These are phyloP conservation scores for Astragalus glycyphyllos DNA, from an alignment of 306 rosid genomes.

Conservation along the genomic window DNA sequence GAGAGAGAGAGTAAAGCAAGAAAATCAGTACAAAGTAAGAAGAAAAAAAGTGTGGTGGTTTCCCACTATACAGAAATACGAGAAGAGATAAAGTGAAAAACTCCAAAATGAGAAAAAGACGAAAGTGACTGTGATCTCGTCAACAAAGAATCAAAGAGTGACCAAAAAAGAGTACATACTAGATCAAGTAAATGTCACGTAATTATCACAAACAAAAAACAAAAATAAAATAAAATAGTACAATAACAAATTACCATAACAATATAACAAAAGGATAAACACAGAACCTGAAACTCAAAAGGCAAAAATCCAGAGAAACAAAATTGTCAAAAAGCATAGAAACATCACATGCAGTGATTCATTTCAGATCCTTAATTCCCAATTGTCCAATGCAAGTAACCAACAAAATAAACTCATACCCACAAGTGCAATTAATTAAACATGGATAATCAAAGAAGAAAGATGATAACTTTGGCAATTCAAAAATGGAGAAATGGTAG, in stretches of 20 bases:
- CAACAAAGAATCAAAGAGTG: conserved; percentile 57
- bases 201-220: conserved; percentile 41
- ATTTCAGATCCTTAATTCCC: conserved; percentile 24
- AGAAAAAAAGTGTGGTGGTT: conserved; percentile 36
- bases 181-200: conserved; percentile 45
- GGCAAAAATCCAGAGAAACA: neutral
- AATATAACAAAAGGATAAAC: neutral
- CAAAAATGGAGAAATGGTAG: neutral
- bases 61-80: conserved; percentile 68
- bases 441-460: neutral
- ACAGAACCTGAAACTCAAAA: conserved; percentile 22
- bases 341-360: conserved; percentile 29
- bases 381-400: conserved; percentile 9
- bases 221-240: conserved; percentile 15
- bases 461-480: neutral
- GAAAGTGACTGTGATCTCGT: conserved; percentile 64
- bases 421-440: neutral
- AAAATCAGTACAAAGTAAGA: conserved; percentile 38
- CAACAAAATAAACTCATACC: neutral
- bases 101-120: conserved; percentile 74
- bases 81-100: conserved; percentile 54
- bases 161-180: conserved; percentile 24
- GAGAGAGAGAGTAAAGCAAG: conserved; percentile 37
- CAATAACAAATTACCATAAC: conserved; percentile 9
- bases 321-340: neutral